phyloP scores from a whole-genome alignment of 2,329 filamentous ascomycete species.

The Epichloe festucae region DNA sequence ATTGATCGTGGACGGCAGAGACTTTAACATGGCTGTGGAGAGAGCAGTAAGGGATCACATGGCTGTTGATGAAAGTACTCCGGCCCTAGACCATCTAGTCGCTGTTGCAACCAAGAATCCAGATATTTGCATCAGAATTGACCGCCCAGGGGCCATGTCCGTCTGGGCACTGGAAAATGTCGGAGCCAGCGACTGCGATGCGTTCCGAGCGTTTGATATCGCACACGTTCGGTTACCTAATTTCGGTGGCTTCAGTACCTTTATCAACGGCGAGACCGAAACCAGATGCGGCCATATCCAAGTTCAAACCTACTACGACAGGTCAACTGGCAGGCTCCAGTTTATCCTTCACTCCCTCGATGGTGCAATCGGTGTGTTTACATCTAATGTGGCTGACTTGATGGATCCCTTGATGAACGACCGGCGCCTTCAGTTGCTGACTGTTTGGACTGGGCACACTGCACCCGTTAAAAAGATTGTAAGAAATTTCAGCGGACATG shows the following conservation, averaged over 20 bases:
- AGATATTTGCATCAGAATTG: conserved; percentile 76
- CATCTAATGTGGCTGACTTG: conserved; percentile 63
- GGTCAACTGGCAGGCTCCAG: conserved; percentile 49
- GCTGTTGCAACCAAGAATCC: conserved; percentile 74
- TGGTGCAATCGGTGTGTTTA: conserved; percentile 70
- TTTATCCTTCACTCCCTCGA: conserved; percentile 76
- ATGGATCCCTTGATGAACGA: conserved; percentile 58
- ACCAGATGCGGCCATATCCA: conserved; percentile 40
- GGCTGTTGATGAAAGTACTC: conserved; percentile 42
- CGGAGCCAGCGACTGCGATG: conserved; percentile 52
- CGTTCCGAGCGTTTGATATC: conserved; percentile 69
- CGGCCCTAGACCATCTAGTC: conserved; percentile 72
- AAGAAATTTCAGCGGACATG: conserved; percentile 67
- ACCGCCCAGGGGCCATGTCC: conserved; percentile 75
- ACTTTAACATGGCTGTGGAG: conserved; percentile 68
- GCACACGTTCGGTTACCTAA: conserved; percentile 55
- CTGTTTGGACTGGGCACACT: conserved; percentile 75
- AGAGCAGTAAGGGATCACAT: conserved; percentile 50
- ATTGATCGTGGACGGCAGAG: conserved; percentile 70
- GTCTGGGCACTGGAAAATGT: conserved; percentile 88
- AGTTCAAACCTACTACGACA: conserved; percentile 60
- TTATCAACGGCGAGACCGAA: conserved; percentile 12
- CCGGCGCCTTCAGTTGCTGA: conserved; percentile 46
- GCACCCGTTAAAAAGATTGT: conserved; percentile 73
- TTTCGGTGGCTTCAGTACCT: conserved; percentile 32